Evolutionary conservation across 2,329 filamentous ascomycete genomes (phyloP), one percentile per base, ranked within the genome.

Genomic region (Microdochium paspali): DNA sequence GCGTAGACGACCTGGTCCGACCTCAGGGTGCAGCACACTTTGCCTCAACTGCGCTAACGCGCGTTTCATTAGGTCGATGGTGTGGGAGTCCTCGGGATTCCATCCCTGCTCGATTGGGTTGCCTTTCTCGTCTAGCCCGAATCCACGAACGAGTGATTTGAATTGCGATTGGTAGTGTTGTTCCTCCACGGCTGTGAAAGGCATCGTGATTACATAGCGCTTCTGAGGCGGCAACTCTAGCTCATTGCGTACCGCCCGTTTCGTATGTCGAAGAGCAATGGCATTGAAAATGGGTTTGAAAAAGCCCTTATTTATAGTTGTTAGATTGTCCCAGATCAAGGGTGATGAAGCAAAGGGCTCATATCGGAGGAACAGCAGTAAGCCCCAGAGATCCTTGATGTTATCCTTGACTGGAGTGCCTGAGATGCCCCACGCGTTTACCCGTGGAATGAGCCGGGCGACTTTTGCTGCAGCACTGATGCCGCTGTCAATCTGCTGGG

Each of bases 401-500:
- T 89, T 78, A 54, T 89, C 87, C 54, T 87, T 85, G 31, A 97
- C 76, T 0, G 93, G 93, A 1, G 93, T 98, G 39, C 89, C 93
- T 0, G 89, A 91, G 35, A 98, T 82, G 13, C 85, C 90, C 93
- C 93, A 97, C 2, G 89, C 84, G 65, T 95, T 90, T 53, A 87
- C 67, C 24, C 93, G 79, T 42, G 91, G 90, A 51, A 98, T 84
- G 24, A 85, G 70, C 35, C 82, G 80, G 30, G 90, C 90, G 13
- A 96, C 82, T 44, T 76, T 79, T 1, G 93, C 90, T 24, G 91
- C 87, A 55, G 88, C 84, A 56, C 82, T 90, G 3, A 94, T 82
- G 28, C 90, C 89, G 54, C 80, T 91, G 61, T 97, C 91, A 39
- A 97, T 82, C 85, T 95, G 95, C 59, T 98, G 93, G 0, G 91